A percentile compares a stretch with the other conserved stretches of the same genome.
phyloP scores from a whole-genome alignment of 495 filamentous ascomycete species.

The Hypoxylon fragiforme region DNA sequence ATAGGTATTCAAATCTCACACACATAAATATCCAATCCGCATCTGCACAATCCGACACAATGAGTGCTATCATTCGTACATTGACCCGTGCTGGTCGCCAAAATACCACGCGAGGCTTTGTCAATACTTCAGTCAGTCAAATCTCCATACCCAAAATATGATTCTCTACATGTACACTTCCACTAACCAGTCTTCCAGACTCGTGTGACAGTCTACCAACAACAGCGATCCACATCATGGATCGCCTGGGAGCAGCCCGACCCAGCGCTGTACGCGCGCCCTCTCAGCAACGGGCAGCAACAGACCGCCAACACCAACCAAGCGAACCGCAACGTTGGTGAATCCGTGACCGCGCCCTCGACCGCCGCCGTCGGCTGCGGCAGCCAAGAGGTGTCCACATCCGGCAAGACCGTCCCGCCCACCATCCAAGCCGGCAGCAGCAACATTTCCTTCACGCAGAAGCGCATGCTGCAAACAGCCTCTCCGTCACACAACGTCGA shows the following conservation, averaged over 20 bases:
- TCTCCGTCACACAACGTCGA: not conserved
- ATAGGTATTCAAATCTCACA: not conserved
- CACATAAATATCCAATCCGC: not conserved
- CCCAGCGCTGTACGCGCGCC: conserved; percentile 21
- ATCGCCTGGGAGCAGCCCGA: conserved; percentile 35
- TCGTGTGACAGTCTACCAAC: not conserved
- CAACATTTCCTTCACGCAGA: conserved; percentile 3
- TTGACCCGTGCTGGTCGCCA: conserved; percentile 1
- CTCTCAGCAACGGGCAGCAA: conserved; percentile 9
- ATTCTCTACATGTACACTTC: too few relatives aligned
- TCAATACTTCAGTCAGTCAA: not conserved
- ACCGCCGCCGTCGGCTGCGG: conserved; percentile 2
- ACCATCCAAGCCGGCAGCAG: conserved; percentile 18
- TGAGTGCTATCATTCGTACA: conserved; percentile 10
- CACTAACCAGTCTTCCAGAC: too few relatives aligned
- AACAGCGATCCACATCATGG: conserved; percentile 30
- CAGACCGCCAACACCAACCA: conserved; percentile 1
- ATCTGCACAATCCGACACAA: conserved; percentile 22
- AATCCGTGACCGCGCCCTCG: not conserved
- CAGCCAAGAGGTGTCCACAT: conserved; percentile 17
- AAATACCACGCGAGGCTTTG: not conserved
- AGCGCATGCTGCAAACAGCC: conserved; percentile 3
- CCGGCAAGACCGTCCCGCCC: conserved; percentile 20
- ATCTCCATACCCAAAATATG: not conserved
- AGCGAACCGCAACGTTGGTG: not conserved